Base-by-base conservation (phyloP, 2,329 filamentous ascomycete genomes). In the Zalaria sp. region DNA sequence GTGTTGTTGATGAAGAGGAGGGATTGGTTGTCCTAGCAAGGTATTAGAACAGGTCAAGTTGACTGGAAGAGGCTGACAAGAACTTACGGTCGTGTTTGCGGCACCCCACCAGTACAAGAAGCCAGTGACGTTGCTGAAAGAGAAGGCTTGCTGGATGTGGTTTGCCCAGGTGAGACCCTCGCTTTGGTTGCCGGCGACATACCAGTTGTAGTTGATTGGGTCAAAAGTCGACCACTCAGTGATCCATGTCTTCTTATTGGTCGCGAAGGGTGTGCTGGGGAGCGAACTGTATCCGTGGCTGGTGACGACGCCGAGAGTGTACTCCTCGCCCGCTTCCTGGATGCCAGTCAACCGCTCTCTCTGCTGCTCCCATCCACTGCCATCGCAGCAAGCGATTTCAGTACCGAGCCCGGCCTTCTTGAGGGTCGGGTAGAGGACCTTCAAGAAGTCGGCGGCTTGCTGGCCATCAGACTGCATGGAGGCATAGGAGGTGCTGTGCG, bases 161-260 rank as follows among this genome's bases (percentile, higher is more conserved):
- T 69, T 68, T 1, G 72, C 72, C 72, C 71, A 75, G 3, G 69
- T 72, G 48, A 71, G 58, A 5, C 72, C 73, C 46, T 76, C 72
- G 34, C 66, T 65, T 0, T 59, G 53, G 7, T 62, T 66, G 37
- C 71, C 69, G 44, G 51, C 59, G 1, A 49, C 44, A 51, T 70
- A 72, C 67, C 69, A 75, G 37, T 44, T 39, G 45, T 47, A 47
- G 40, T 49, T 49, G 1, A 60, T 57, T 3, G 67, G 63, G 40
- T 67, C 63, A 72, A 48, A 71, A 58, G 5, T 72, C 28, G 61
- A 61, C 36, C 61, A 64, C 51, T 75, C 72, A 2, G 70, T 71
- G 46, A 72, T 60, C 73, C 72, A 75, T 72, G 46, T 75, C 72
- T 61, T 59, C 39, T 60, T 52, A 8, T 49, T 57, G 1, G 66